phyloP scores from a whole-genome alignment of 106 monocot species.

The Apostasia ramifera region DNA sequence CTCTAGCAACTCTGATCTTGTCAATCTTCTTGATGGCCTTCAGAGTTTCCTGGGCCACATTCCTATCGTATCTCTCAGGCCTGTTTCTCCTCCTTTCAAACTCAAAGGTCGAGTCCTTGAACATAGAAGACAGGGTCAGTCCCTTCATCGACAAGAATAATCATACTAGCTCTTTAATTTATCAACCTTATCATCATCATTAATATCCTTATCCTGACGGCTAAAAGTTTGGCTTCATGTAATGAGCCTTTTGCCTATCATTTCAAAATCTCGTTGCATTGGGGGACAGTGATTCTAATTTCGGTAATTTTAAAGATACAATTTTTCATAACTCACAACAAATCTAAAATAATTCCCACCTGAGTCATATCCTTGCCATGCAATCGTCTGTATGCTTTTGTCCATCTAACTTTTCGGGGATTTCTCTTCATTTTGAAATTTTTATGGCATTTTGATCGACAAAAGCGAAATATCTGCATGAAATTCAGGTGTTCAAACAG shows the following conservation, averaged over 20 bases:
- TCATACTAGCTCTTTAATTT: no score
- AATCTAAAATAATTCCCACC: conserved; percentile 16
- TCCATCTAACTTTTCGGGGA: conserved; percentile 94
- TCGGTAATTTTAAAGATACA: no score
- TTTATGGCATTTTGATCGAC: conserved; percentile 93
- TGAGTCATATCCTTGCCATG: conserved; percentile 97
- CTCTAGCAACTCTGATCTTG: conserved; percentile 56
- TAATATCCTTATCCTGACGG: no score
- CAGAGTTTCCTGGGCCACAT: conserved; percentile 49
- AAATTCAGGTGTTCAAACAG: not conserved
- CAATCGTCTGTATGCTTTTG: conserved; percentile 69
- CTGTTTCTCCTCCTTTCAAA: conserved; percentile 88
- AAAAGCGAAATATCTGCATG: conserved; percentile 79
- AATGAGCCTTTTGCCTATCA: no score
- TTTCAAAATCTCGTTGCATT: no score
- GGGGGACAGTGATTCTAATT: no score
- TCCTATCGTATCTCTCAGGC: conserved; percentile 83
- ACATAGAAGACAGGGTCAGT: not conserved
- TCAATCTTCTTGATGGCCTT: conserved; percentile 81
- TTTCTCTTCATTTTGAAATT: conserved; percentile 99
- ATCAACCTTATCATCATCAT: no score
- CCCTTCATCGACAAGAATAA: no score
- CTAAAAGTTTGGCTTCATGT: no score
- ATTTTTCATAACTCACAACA: no score
- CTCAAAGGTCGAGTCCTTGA: conserved; percentile 81